A percentile compares a stretch with the other conserved stretches of the same genome.
Evolutionary conservation across 176 grass and related monocot genomes (phyloP).

Genomic region (Dactylis glomerata): DNA sequence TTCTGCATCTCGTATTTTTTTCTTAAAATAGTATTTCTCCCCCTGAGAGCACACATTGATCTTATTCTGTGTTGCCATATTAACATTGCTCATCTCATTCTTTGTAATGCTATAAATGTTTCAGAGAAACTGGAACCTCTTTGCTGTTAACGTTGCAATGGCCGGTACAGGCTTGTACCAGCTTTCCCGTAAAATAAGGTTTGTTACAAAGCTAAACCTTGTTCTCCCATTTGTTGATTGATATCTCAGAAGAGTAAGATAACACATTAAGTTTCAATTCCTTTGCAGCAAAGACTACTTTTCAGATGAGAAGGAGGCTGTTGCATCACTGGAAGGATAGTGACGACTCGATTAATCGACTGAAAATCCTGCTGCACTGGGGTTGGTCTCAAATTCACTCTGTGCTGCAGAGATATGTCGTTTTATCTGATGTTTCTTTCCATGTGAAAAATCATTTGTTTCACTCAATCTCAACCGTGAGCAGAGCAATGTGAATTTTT

Average conservation of each 20-base stretch:
- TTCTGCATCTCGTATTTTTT: neutral
- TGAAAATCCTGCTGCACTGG: neutral
- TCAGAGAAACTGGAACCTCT: slow-evolving; percentile 89
- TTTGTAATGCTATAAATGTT: slow-evolving; percentile 8
- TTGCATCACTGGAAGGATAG: slow-evolving; percentile 31
- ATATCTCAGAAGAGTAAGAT: slow-evolving; percentile 7
- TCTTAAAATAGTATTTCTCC: neutral
- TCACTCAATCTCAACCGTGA: neutral
- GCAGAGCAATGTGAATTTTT: neutral
- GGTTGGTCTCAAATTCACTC: neutral
- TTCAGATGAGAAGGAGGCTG: slow-evolving; percentile 41
- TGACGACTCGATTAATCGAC: neutral
- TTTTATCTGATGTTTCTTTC: slow-evolving; percentile 3
- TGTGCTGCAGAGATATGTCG: neutral
- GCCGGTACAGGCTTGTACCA: slow-evolving; percentile 71
- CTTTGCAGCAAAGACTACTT: slow-evolving; percentile 66
- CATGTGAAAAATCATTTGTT: neutral
- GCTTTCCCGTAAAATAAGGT: slow-evolving; percentile 74
- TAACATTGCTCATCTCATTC: neutral
- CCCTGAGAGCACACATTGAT: neutral
- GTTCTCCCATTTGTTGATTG: neutral
- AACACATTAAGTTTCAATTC: neutral
- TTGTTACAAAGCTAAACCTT: slow-evolving; percentile 14
- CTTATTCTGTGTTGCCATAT: neutral
- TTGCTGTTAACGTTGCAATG: slow-evolving; percentile 72